A percentile compares a stretch with the other conserved stretches of the same genome.
Evolutionary conservation across 2,329 filamentous ascomycete species (phyloP).

Genomic region (Septoria petroselini): DNA sequence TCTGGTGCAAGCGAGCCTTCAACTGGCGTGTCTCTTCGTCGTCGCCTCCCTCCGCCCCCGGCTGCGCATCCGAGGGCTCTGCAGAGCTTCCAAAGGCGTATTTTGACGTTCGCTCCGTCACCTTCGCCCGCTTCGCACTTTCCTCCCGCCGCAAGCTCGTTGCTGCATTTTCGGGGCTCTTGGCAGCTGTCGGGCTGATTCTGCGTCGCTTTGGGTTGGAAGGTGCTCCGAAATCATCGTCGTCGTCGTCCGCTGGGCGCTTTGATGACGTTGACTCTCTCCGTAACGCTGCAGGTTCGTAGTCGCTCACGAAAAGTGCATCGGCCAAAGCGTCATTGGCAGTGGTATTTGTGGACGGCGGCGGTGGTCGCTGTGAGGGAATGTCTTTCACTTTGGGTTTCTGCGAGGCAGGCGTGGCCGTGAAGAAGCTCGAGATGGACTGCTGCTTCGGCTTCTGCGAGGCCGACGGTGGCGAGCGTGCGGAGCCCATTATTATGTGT

Average conservation of each 20-base stretch:
- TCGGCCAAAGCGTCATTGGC: slow-evolving; percentile 13
- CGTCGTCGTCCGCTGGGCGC: slow-evolving; percentile 20
- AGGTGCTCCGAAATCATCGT: slow-evolving; percentile 15
- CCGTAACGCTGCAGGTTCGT: slow-evolving; percentile 28
- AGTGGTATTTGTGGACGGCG: background rate
- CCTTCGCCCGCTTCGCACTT: slow-evolving; percentile 35
- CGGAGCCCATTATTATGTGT: slow-evolving; percentile 6
- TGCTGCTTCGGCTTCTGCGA: slow-evolving; percentile 58
- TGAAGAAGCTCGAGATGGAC: slow-evolving; percentile 62
- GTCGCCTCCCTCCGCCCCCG: slow-evolving; percentile 45
- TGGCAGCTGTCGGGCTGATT: slow-evolving; percentile 26
- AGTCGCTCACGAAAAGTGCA: slow-evolving; percentile 34
- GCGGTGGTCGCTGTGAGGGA: slow-evolving; percentile 16
- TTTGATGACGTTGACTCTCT: slow-evolving; percentile 21
- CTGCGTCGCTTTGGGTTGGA: slow-evolving; percentile 25
- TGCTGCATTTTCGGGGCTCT: background rate
- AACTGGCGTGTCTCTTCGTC: slow-evolving; percentile 54
- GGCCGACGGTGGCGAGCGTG: slow-evolving; percentile 6
- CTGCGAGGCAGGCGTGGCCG: slow-evolving; percentile 30
- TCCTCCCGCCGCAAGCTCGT: background rate
- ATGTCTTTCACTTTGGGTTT: slow-evolving; percentile 24
- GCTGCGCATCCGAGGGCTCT: slow-evolving; percentile 37
- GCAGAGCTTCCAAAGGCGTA: slow-evolving; percentile 57
- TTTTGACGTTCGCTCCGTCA: slow-evolving; percentile 54
- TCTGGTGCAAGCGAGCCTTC: slow-evolving; percentile 72